Conservation (phyloP, 257 asterid species). For the Ophiorrhiza pumila region DNA sequence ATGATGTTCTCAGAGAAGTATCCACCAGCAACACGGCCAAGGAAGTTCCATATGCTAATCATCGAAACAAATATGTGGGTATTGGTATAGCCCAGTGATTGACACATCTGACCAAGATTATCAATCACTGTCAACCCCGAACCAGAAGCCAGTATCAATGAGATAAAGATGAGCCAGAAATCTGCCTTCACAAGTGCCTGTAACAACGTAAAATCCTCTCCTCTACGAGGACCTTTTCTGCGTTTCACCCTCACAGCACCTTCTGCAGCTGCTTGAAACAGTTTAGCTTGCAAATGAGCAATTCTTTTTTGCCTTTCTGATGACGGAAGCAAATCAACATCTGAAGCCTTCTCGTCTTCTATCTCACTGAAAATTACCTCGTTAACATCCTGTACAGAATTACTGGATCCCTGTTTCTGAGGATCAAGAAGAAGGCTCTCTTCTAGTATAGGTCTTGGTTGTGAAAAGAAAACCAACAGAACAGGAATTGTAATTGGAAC, state of each 20-base stretch:
- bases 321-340: constrained; percentile 30
- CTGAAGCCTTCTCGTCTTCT: constrained; percentile 39
- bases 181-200: constrained; percentile 45
- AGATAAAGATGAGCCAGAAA: constrained; percentile 40
- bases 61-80: constrained; percentile 38
- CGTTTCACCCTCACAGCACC: constrained; percentile 38
- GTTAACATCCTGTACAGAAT: constrained; percentile 16
- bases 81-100: constrained; percentile 34
- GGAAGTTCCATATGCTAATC: constrained; percentile 46
- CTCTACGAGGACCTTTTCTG: constrained; percentile 39
- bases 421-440: constrained; percentile 32
- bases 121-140: constrained; percentile 42
- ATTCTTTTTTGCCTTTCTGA: constrained; percentile 36
- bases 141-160: constrained; percentile 39
- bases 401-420: constrained; percentile 24
- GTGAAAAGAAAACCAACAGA: constrained; percentile 25
- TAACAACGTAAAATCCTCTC: constrained; percentile 38
- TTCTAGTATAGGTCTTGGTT: constrained; percentile 25
- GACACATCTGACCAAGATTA: constrained; percentile 43
- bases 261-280: constrained; percentile 45
- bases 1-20: constrained; percentile 41
- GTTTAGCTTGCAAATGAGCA: constrained; percentile 40
- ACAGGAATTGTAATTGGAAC: constrained; percentile 38
- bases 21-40: constrained; percentile 45
- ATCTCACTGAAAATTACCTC: constrained; percentile 39